Evolutionary conservation across 2,329 filamentous ascomycete species (phyloP), one percentile per base, ranked within the genome.

Genomic region (Exophiala sp.): DNA sequence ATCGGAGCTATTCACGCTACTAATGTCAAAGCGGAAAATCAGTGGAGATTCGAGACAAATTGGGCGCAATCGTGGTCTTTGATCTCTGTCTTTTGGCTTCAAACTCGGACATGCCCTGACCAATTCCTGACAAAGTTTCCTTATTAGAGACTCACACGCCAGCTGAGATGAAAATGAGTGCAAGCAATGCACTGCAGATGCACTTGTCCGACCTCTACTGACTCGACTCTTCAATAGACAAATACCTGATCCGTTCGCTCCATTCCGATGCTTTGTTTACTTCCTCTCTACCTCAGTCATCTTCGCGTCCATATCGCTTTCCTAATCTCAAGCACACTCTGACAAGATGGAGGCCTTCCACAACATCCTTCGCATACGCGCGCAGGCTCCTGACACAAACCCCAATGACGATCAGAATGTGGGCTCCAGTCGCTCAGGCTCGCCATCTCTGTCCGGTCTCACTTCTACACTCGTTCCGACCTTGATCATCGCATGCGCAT

Each of bases 381-480:
- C 35, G 11, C 53, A 52, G 42, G 43, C 48, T 50, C 48, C 44
- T 3, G 49, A 44, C 39, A 49, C 47, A n/a, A 47, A 63, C 46
- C 5, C 55, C 4, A 58, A 63, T 33, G 54, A 63, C 47, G 67
- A 69, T 46, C 5, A 60, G 39, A 68, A 68, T 46, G 63, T 69
- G 35, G 67, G 61, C 12, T 65, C 63, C n/a, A 41, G 43, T 32
- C 52, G 48, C n/a, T 45, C 56, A 16, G 50, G 63, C 16, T 67
- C 70, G 18, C 69, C 69, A 16, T 73, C 75, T 3, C 65, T 71
- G 12, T 76, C 74, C 6, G 75, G 72, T 12, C 67, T 82, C 47
- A 55, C 82, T 29, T 71, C 75, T 38, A 79, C 77, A 11, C 66
- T 82, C 38, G 62, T 78, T 14, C 73, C 74, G 5, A 72, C 78